These are phyloP conservation scores for Pseudoneurospora amorphoporcata DNA, from an alignment of 495 filamentous ascomycete species.

Conservation along the genomic window DNA sequence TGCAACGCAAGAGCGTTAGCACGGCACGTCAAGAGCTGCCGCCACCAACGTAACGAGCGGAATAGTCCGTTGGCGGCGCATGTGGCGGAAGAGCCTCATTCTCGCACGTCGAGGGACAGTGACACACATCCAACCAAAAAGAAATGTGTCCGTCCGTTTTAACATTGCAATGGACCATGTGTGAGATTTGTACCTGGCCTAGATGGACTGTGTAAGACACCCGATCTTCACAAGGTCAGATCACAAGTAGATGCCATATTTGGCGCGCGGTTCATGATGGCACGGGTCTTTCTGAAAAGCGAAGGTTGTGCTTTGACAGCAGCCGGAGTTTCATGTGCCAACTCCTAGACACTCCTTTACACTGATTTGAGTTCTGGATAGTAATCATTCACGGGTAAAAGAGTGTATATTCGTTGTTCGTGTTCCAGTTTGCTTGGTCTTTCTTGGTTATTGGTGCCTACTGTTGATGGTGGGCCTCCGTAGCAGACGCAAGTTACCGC, in stretches of 20 bases:
- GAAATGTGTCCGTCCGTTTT: neutral
- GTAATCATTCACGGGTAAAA: neutral
- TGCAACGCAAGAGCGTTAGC: neutral
- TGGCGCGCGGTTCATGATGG: neutral
- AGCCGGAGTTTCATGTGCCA: neutral
- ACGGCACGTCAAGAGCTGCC: neutral
- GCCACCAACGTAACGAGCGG: neutral
- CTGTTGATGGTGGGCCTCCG: neutral
- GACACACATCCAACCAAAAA: neutral
- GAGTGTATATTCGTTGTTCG: neutral
- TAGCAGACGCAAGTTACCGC: neutral
- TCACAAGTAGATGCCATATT: neutral
- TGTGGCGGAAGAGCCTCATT: neutral
- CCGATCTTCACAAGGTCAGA: neutral
- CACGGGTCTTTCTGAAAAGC: neutral
- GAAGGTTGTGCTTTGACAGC: neutral
- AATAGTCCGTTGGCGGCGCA: neutral
- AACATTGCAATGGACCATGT: neutral
- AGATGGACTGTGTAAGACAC: neutral
- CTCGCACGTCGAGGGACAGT: neutral
- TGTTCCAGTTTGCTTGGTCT: neutral
- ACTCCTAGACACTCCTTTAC: neutral
- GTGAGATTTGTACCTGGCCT: neutral
- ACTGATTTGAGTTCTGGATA: neutral
- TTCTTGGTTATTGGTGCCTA: neutral